A percentile compares a stretch with the other conserved stretches of the same genome.
Evolutionary conservation across 257 asterid genomes (phyloP).

Genomic region (Scutellaria baicalensis): DNA sequence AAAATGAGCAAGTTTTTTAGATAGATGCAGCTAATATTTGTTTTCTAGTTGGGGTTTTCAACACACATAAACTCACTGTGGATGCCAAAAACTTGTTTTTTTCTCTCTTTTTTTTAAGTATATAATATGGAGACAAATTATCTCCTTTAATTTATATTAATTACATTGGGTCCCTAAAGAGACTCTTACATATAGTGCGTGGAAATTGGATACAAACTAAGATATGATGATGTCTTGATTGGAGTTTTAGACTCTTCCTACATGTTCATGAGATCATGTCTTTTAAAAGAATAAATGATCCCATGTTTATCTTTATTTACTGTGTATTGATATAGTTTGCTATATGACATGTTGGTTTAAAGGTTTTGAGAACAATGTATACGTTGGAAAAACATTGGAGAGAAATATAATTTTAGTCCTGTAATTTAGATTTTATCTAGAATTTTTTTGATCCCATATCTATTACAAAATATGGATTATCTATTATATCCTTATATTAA

Average conservation of each 20-base stretch:
- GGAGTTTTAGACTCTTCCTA: slow-evolving; percentile 4
- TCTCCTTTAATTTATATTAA: neutral
- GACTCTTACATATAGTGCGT: slow-evolving; percentile 12
- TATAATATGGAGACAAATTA: neutral
- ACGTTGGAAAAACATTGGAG: too few relatives aligned
- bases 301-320: too few relatives aligned
- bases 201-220: slow-evolving; percentile 29
- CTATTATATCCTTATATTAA: too few relatives aligned
- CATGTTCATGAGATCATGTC: neutral
- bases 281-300: neutral
- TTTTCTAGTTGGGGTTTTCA: slow-evolving; percentile 28
- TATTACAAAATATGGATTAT: too few relatives aligned
- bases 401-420: too few relatives aligned
- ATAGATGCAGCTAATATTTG: slow-evolving; percentile 55
- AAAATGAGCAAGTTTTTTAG: slow-evolving; percentile 13
- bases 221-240: slow-evolving; percentile 33
- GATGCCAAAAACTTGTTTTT: slow-evolving; percentile 9
- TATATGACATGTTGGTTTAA: too few relatives aligned
- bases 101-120: neutral
- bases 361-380: too few relatives aligned
- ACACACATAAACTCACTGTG: slow-evolving; percentile 10
- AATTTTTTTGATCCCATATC: too few relatives aligned
- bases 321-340: too few relatives aligned
- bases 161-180: slow-evolving; percentile 25
- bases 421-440: too few relatives aligned